phyloP scores from a whole-genome alignment of 345 rosid species.

The Noccaea caerulescens region DNA sequence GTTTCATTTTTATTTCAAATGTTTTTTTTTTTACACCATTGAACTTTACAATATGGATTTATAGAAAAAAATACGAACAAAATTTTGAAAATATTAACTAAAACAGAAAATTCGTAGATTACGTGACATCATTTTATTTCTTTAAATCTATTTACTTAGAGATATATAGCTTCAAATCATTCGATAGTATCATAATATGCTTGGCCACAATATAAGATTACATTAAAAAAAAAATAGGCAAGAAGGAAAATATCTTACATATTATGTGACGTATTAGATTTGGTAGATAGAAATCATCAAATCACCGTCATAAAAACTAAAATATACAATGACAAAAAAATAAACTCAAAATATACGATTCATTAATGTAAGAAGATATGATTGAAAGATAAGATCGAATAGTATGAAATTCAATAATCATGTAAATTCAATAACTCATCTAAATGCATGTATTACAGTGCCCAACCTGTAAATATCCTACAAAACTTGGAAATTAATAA shows the following conservation, averaged over 20 bases:
- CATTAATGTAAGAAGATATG: slow-evolving; percentile 6
- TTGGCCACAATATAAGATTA: neutral
- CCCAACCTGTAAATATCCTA: slow-evolving; percentile 7
- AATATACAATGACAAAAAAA: neutral
- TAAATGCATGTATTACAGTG: neutral
- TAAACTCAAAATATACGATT: slow-evolving; percentile 2
- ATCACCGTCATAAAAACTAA: slow-evolving; percentile 1
- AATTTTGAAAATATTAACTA: no score
- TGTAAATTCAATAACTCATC: neutral
- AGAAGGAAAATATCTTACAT: neutral
- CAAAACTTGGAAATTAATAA: neutral
- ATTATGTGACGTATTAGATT: neutral
- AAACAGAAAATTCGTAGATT: neutral
- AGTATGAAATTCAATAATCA: neutral
- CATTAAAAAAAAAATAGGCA: neutral
- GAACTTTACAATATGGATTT: no score
- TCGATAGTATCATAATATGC: neutral
- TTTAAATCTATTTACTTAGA: no score
- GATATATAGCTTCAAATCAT: no score
- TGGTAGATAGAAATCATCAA: neutral
- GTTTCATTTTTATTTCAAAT: neutral
- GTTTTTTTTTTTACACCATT: neutral
- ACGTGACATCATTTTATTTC: no score
- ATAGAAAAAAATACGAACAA: no score
- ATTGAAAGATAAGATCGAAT: slow-evolving; percentile 25